Evolutionary conservation across 768 basidiomycete genomes (phyloP), one percentile per base, ranked within the genome.

Genomic region (Hericium coralloides): DNA sequence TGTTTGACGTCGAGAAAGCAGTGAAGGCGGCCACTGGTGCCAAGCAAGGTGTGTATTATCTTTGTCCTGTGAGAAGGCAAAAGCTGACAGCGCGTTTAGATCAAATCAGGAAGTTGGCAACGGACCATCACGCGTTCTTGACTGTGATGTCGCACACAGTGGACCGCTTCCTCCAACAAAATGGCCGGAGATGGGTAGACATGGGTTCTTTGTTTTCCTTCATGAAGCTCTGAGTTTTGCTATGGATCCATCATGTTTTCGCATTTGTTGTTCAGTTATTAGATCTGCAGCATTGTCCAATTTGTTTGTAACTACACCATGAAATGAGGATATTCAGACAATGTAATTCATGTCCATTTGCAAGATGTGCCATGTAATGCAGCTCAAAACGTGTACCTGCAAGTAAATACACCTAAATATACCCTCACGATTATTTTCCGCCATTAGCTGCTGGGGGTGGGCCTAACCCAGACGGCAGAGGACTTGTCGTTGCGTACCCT

Each of bases 161-260:
- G 0, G 77, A 89, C 57, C 85, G 82, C 66, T 91, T 97, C 66
- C 77, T 98, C n/a, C 78, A 90, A 59, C 82, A 85, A 66, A 93
- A 87, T 69, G 95, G 91, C 38, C 77, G 95, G 60, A 80, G 92
- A 57, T 98, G 91, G 87, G 91, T 99, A 17, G 84, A 91, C 63
- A 77, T 99, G 63, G 74, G 76, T 38, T 66, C 75, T 4, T 72
- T 99, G 53, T 98, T 99, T 72, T 84, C 88, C 31, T 87, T 84
- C 66, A 87, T 95, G 83, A 87, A 81, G 62, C 31, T 83, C 51
- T 85, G 66, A 70, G 8, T 17, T 45, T 45, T 45, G 43, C 43
- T 45, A 17, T 45, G 43, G 10, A 45, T 20, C 4, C 31, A 31
- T 31, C 31, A 9, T 31, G 31, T 31, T 31, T 45, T n/a, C 10